Evolutionary conservation across 306 rosid species (phyloP).

Genomic region (Malus sieversii): DNA sequence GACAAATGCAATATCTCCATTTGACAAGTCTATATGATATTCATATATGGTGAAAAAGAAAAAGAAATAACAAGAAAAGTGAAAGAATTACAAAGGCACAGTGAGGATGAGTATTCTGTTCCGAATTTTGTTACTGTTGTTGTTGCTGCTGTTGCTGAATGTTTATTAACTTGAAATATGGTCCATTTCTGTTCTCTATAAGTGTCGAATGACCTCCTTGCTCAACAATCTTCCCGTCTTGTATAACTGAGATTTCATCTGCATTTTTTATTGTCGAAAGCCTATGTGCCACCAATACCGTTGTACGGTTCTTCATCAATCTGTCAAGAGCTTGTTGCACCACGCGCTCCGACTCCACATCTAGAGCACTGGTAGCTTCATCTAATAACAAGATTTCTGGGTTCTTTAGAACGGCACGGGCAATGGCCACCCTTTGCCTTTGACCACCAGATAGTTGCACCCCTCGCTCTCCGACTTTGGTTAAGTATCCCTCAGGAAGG

Average conservation of each 20-base stretch:
- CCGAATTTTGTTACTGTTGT: constrained; percentile 13
- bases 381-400: constrained; percentile 78
- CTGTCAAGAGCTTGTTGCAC: constrained; percentile 86
- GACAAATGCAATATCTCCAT: background rate
- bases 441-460: constrained; percentile 94
- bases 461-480: constrained; percentile 93
- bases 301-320: constrained; percentile 77
- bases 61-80: background rate
- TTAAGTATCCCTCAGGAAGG: constrained; percentile 88
- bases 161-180: constrained; percentile 76
- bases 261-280: constrained; percentile 83
- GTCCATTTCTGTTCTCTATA: constrained; percentile 61
- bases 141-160: constrained; percentile 67
- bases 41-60: background rate
- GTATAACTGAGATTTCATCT: constrained; percentile 82
- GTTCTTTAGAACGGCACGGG: constrained; percentile 76
- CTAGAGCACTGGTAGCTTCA: constrained; percentile 91
- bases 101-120: constrained; percentile 4
- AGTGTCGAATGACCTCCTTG: constrained; percentile 81
- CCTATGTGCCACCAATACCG: constrained; percentile 88
- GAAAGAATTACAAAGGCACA: constrained; percentile 9
- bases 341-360: constrained; percentile 73
- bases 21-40: background rate
- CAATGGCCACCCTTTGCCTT: constrained; percentile 86
- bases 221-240: constrained; percentile 83